Percentiles rank a stretch among this genome's conserved stretches.
phyloP scores from a whole-genome alignment of 2,329 filamentous ascomycete genomes.

The Exophiala alcalophila region DNA sequence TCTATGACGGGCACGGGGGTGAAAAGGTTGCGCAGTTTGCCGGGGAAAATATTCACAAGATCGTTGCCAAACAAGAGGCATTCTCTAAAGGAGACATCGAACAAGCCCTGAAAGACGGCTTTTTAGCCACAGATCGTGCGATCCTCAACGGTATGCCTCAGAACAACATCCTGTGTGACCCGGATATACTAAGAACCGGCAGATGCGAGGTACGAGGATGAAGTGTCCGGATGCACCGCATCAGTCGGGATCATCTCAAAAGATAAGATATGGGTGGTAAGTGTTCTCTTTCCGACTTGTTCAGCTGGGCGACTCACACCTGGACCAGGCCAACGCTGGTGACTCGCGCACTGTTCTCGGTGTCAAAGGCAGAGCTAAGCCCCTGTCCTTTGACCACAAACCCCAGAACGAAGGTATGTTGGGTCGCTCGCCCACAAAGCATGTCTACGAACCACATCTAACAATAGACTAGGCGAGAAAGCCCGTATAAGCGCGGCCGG shows the following conservation, averaged over 20 bases:
- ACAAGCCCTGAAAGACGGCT: constrained; percentile 95
- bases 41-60: constrained; percentile 88
- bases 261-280: constrained; percentile 91
- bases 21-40: constrained; percentile 94
- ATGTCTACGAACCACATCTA: constrained; percentile 15
- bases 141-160: constrained; percentile 77
- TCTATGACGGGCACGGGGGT: constrained; percentile 96
- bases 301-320: constrained; percentile 29
- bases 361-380: constrained; percentile 95
- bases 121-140: constrained; percentile 90
- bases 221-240: constrained; percentile 96
- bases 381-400: constrained; percentile 98
- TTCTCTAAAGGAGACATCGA: constrained; percentile 90
- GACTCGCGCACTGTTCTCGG: constrained; percentile 93
- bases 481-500: constrained; percentile 92
- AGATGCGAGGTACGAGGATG: constrained; percentile 97
- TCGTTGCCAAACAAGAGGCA: constrained; percentile 89
- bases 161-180: constrained; percentile 4
- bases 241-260: constrained; percentile 85
- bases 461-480: constrained; percentile 72
- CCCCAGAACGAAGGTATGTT: constrained; percentile 86
- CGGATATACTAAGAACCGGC: constrained; percentile 30
- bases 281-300: constrained; percentile 36
- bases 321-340: constrained; percentile 86
- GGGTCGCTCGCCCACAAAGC: constrained; percentile 1